Conservation (phyloP, 768 basidiomycete species). For the Lepiota brunneoincarnata region DNA sequence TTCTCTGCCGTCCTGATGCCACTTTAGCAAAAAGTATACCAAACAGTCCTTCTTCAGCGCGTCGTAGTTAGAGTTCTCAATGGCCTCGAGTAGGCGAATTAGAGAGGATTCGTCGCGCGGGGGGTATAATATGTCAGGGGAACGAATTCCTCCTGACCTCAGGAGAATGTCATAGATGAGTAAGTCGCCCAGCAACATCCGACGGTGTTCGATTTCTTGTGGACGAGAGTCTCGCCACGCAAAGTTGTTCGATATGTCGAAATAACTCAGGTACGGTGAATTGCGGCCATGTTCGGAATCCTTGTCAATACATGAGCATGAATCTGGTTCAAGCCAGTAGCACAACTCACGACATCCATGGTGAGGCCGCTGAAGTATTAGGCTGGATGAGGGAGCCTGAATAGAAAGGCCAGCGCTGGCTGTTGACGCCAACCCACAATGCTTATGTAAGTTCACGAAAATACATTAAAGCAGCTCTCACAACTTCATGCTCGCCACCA, state of each 20-base stretch:
- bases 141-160: conserved; percentile 55
- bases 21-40: conserved; percentile 78
- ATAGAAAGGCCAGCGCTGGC: no score
- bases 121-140: conserved; percentile 65
- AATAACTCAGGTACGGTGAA: conserved; percentile 69
- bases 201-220: conserved; percentile 59
- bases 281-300: conserved; percentile 23
- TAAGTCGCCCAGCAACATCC: conserved; percentile 56
- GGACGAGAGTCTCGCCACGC: conserved; percentile 55
- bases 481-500: no score
- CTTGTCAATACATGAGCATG: background rate
- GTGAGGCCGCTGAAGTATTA: background rate
- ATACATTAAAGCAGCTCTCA: no score
- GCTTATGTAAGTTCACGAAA: no score
- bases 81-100: conserved; percentile 55
- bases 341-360: conserved; percentile 8
- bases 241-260: conserved; percentile 56
- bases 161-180: conserved; percentile 78
- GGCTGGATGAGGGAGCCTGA: no score
- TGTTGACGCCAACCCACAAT: no score
- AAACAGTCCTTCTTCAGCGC: conserved; percentile 77
- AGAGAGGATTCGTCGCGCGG: conserved; percentile 56
- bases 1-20: conserved; percentile 67
- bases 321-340: no score
- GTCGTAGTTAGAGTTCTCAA: conserved; percentile 65